Base-by-base conservation (phyloP, 441 rosid genomes). In the Pelargonium myrrhifolium region DNA sequence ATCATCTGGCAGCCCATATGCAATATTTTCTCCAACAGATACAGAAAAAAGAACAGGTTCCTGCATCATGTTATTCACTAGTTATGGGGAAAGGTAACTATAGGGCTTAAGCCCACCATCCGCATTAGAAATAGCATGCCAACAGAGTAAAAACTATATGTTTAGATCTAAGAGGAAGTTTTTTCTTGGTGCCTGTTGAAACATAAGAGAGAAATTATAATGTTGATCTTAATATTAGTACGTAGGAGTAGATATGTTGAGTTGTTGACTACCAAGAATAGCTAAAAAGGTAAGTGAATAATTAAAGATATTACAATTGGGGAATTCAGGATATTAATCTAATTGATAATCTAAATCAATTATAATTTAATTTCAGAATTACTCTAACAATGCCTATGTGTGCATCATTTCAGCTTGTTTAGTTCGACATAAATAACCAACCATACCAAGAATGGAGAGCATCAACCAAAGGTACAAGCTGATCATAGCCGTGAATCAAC, bases 1-100 rank as follows among this genome's bases (percentile, higher is more conserved):
- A 65, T 84, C 90, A 79, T 93, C 94, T 9, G 98, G 98, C 73
- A 87, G 97, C 71, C 98, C 98, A 78, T 93, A 93, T 22, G 96
- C 98, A 72, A 93, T 90, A 73, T 93, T 93, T 80, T 90, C 98
- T 65, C 94, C 98, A 69, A 93, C 90, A 26, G 98, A 89, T 40
- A 85, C 82, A 9, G 96, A 87, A 73, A 93, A 93, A 68, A 93
- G 97, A 70, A 89, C 88, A 21, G 97, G 98, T 79, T 93, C 98
- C 98, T 85, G 83, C 64, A 75, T 53, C 72, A 60, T 72, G 64
- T 28, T 31, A 66, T 56, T 40, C 14, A 59, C 28, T 24, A 31
- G 73, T 65, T 55, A 22, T 67, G 40, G 24, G 45, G 26, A 68
- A 67, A 75, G 63, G 39, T 6, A 35, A 35, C 39, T 6, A 35